Evolutionary conservation across 306 rosid species (phyloP), one percentile per base, ranked within the genome.

Genomic region (Hippophae rhamnoides): DNA sequence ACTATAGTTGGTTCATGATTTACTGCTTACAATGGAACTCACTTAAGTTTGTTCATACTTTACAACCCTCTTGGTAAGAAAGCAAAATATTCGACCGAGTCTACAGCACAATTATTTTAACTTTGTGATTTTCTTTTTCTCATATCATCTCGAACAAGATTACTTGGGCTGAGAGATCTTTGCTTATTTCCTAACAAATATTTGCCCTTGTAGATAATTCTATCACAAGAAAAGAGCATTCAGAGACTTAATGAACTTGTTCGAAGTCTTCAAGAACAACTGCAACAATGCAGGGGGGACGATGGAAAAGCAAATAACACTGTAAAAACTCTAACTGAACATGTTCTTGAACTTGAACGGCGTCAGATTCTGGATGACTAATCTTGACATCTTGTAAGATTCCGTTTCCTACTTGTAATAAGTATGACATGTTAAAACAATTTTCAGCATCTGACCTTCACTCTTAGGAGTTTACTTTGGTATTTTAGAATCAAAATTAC

Each of bases 141-240:
- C 7, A 12, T 14, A 23, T 11, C 7, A 8, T 5, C 9, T n/a
- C 4, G 23, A 23, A 25, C 2, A 26, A 61, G 10, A 31, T 56
- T n/a, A 31, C 65, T 63, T 58, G 67, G 46, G 42, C 71, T 57
- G 54, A 49, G 50, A 58, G 66, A 56, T 43, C 31, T 62, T 18
- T 45, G 26, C 47, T 57, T 75, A 45, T 43, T 41, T 31, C 38
- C 38, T 31, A 31, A 31, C 38, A 4, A 31, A 31, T 2, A 31
- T 31, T 31, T 31, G 38, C 4, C 38, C 38, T 31, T 56, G 65
- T 71, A 89, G 90, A 83, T 86, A 52, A 81, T 86, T 50, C 72
- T 86, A 67, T 73, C 84, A 27, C 94, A 85, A 78, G 95, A 89
- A 67, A 86, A 77, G 77, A 83, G 66, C 78, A 86, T 85, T 60